Evolutionary conservation across 495 filamentous ascomycete genomes (phyloP), one percentile per base, ranked within the genome.

Genomic region (Evansstolkia leycettana): DNA sequence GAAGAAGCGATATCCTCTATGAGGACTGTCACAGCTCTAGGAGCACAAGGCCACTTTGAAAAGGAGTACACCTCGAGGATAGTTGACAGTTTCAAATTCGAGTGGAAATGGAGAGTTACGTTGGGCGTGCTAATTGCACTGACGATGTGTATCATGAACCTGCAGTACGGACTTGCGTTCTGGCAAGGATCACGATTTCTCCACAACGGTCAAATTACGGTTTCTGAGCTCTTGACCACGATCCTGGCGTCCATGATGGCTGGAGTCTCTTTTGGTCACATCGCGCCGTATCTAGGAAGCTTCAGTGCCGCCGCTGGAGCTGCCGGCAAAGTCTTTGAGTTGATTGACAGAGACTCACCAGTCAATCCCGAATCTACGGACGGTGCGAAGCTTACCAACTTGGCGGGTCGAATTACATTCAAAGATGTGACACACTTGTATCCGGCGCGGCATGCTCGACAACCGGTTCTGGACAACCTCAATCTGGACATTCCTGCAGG

Each of bases 401-500:
- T 36, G 13, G 10, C 9, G 10, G 64, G 67, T n/a, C 61, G 71
- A 23, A 65, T 80, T 34, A 58, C 68, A 1, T 52, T 78, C 7
- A 52, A 59, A 34, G 58, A 76, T 33, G 50, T 78, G 35, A 69
- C 65, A 23, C 77, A 75, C 42, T 65, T 65, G 72, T 75, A 75
- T 39, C 56, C 60, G 2, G 45, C 66, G 7, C 50, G 68, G 1
- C n/a, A n/a, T n/a, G 55, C 51, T 0, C 43, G 56, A 5, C 35
- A 51, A 2, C 39, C 37, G 15, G 54, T 70, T 9, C 47, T 75
- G 7, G 35, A 42, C 2, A 39, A 52, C 7, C 34, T 69, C n/a
- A 59, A 36, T 27, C 39, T 68, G 9, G 46, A 24, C 1, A 54
- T 72, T 31, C 46, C 46, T 8, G 40, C 54, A 1, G 55, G 56